Base-by-base conservation (phyloP, 2,329 filamentous ascomycete genomes). In the Aphanocladium album region DNA sequence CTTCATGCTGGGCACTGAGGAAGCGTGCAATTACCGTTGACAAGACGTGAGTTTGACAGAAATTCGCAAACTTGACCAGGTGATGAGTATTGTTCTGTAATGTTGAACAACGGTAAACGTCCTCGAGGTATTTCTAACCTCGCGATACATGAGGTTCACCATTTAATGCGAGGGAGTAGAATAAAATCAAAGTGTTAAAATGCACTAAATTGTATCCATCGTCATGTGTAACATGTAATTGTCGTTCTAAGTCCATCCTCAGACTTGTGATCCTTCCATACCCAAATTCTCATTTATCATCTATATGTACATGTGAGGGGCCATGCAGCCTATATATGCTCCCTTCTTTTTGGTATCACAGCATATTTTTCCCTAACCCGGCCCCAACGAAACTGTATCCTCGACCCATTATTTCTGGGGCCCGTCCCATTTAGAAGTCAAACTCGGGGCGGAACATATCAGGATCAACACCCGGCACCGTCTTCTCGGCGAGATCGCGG, bases 361-460 rank as follows among this genome's bases (percentile, higher is more conserved):
- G 21, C n/a, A 11, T n/a, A 14, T n/a, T 11, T 19, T 27, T 21
- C 25, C 33, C 21, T 30, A 43, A 53, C 3, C 33, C 19, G 3
- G 37, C 12, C 33, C 33, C 33, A 35, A 6, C 33, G 12, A 6
- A 6, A 6, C 33, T 35, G 12, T n/a, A n/a, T n/a, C n/a, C n/a
- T n/a, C n/a, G n/a, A n/a, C n/a, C n/a, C n/a, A n/a, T n/a, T n/a
- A n/a, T n/a, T n/a, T n/a, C n/a, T n/a, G n/a, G n/a, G n/a, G n/a
- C 27, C 8, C 2, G 1, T 14, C 4, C 19, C 17, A 25, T 50
- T 68, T 74, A 84, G 68, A 96, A 96, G 62, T 96, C 93, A 80
- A 97, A 95, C 68, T 97, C 92, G 61, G 86, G 86, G 69, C 92
- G 85, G 80, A 99, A 96, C 43, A 87, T 80, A 70, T 95, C 91